Percentiles rank a stretch among this genome's conserved stretches.
Conservation (phyloP, 1,284 basidiomycete genomes). For the Fomitiporia mediterranea region DNA sequence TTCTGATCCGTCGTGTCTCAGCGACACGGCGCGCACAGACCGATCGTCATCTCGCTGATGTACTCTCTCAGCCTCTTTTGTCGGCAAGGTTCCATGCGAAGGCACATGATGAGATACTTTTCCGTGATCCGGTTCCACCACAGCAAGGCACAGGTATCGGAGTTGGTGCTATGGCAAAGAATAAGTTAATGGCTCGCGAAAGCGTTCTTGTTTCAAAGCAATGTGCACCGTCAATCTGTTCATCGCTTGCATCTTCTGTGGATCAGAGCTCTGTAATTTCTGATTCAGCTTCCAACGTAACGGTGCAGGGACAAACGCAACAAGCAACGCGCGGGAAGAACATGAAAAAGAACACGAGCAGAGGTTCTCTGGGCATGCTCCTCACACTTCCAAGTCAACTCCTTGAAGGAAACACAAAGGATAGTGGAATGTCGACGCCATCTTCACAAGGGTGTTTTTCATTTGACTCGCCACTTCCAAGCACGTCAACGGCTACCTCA, state of each 20-base stretch:
- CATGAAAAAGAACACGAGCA: constrained; percentile 8
- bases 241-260: neutral
- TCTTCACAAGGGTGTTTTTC: neutral
- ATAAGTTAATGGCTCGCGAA: constrained; percentile 57
- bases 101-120: constrained; percentile 57
- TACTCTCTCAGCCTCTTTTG: constrained; percentile 60
- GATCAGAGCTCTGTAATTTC: constrained; percentile 8
- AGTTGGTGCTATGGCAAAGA: constrained; percentile 49
- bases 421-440: constrained; percentile 1
- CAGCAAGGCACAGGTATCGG: constrained; percentile 44
- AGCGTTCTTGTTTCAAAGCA: constrained; percentile 48
- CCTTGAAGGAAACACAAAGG: constrained; percentile 4
- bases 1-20: constrained; percentile 68
- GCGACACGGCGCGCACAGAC: constrained; percentile 61
- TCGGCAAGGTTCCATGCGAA: constrained; percentile 57
- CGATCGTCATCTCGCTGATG: constrained; percentile 63
- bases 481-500: neutral
- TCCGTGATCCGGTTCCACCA: constrained; percentile 28
- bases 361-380: constrained; percentile 11
- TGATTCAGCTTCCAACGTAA: constrained; percentile 6
- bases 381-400: constrained; percentile 13
- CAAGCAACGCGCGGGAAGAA: neutral
- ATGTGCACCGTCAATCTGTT: constrained; percentile 9
- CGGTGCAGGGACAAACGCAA: constrained; percentile 1
- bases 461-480: constrained; percentile 7